Base-by-base conservation (phyloP, 768 basidiomycete genomes). In the Hemileccinum rubropunctum region DNA sequence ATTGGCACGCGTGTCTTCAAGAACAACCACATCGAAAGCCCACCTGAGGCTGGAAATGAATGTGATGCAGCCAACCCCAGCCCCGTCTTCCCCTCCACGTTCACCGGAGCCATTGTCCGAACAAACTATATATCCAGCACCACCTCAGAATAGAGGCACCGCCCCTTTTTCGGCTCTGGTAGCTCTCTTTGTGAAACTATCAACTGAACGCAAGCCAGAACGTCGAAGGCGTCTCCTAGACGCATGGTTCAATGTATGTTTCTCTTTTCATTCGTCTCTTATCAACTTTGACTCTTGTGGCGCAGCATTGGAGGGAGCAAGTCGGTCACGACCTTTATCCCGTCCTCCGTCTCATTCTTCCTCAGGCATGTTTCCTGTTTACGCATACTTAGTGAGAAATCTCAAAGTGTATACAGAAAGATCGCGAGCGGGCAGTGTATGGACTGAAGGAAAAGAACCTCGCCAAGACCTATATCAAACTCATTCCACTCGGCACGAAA, bases 371-470 rank as follows among this genome's bases (percentile, higher is more conserved):
- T 67, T 21, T 41, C 2, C 4, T n/a, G 1, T 23, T 15, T 27
- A 21, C 49, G 3, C 34, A 4, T 35, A 10, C 0, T 8, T 10
- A 34, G 14, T 23, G 30, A 20, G 3, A 1, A 13, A 30, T 33
- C 47, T 54, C 45, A 62, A 44, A 30, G 2, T 27, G 42, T 43
- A 13, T 50, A 18, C 66, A 98, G 93, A 91, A 97, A 81, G 97
- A 98, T 65, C 80, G 87, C 30, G 92, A 98, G 54, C 83, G 97
- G 46, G 81, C 91, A 0, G 85, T 94, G 0, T 99, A 98, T 67
- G 91, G 93, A 13, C 69, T 97, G 57, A 99, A 99, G 66, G 97
- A 99, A 73, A 89, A 88, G 71, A 90, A 88, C 63, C 73, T 99
- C 3, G 95, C 94, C 5, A 98, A 94, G 68, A 83, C 82, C 10